Evolutionary conservation across 257 asterid genomes (phyloP).

Genomic region (Dorcoceras hygrometricum): DNA sequence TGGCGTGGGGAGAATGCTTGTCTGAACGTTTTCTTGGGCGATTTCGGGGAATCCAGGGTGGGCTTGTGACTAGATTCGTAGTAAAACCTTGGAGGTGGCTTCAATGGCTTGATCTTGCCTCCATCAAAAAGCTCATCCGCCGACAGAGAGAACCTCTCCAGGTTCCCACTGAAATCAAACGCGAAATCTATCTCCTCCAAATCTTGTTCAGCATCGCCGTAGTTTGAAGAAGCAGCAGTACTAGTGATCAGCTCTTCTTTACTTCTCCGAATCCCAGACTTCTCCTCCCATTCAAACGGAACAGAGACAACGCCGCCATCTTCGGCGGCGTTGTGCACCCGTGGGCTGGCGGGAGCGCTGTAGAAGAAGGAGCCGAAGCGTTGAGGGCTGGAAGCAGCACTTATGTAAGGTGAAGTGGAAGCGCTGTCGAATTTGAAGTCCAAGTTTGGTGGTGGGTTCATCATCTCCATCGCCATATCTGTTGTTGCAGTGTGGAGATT

Average conservation of each 20-base stretch:
- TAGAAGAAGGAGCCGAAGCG: neutral
- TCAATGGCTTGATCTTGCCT: slow-evolving; percentile 81
- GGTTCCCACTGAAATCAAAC: slow-evolving; percentile 73
- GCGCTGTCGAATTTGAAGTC: neutral
- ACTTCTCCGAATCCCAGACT: slow-evolving; percentile 57
- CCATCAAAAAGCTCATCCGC: slow-evolving; percentile 91
- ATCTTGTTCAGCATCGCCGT: slow-evolving; percentile 35
- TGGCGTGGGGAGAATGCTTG: slow-evolving; percentile 53
- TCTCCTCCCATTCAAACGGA: slow-evolving; percentile 72
- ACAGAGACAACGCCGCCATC: slow-evolving; percentile 23
- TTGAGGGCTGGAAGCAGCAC: neutral
- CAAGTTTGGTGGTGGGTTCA: neutral
- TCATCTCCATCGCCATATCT: neutral
- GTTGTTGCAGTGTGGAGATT: no score
- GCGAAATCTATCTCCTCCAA: slow-evolving; percentile 55
- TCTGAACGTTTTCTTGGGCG: slow-evolving; percentile 42
- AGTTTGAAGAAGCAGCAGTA: slow-evolving; percentile 1
- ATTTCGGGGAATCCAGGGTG: slow-evolving; percentile 32
- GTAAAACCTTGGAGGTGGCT: slow-evolving; percentile 60
- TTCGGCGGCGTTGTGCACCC: slow-evolving; percentile 25
- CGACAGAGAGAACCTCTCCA: slow-evolving; percentile 44
- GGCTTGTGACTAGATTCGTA: slow-evolving; percentile 18
- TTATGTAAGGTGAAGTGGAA: neutral
- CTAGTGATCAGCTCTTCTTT: neutral
- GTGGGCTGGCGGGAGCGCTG: neutral